Percentiles rank a stretch among this genome's conserved stretches.
These are phyloP conservation scores for Trichoderma asperellum DNA, from an alignment of 2,329 filamentous ascomycete species.

Conservation along the genomic window DNA sequence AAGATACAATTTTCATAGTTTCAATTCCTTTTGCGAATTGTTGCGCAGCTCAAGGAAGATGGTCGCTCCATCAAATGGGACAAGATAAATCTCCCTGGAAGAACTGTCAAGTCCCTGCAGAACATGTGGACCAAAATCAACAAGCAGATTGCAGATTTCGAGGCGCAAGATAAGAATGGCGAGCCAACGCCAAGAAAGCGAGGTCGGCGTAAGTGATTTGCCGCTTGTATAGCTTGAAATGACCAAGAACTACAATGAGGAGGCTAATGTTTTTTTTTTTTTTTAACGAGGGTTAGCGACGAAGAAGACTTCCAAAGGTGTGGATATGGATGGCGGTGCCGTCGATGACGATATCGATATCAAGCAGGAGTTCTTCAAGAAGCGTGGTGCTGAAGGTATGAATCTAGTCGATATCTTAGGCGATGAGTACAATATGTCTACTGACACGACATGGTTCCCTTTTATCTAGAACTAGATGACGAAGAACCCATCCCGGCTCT, in stretches of 20 bases:
- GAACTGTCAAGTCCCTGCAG: slow-evolving; percentile 45
- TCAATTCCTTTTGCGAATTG: slow-evolving; percentile 44
- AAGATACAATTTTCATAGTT: slow-evolving; percentile 33
- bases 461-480: not conserved
- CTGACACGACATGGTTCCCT: not conserved
- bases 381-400: slow-evolving; percentile 15
- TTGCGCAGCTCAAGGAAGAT: slow-evolving; percentile 41
- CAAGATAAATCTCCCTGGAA: slow-evolving; percentile 43
- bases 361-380: not conserved
- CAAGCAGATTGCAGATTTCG: slow-evolving; percentile 38
- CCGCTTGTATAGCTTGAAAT: not conserved
- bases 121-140: slow-evolving; percentile 45
- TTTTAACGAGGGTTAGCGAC: not conserved
- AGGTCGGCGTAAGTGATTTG: not conserved
- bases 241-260: not conserved
- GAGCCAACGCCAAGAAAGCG: slow-evolving; percentile 29
- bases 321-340: not conserved
- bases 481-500: not conserved
- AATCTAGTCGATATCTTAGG: not conserved
- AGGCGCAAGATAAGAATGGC: slow-evolving; percentile 5
- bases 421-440: too few relatives aligned
- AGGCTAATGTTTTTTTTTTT: not conserved
- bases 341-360: not conserved
- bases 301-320: not conserved
- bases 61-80: slow-evolving; percentile 44